Evolutionary conservation across 139 green algal genomes (phyloP).

Genomic region (Pleodorina starrii): DNA sequence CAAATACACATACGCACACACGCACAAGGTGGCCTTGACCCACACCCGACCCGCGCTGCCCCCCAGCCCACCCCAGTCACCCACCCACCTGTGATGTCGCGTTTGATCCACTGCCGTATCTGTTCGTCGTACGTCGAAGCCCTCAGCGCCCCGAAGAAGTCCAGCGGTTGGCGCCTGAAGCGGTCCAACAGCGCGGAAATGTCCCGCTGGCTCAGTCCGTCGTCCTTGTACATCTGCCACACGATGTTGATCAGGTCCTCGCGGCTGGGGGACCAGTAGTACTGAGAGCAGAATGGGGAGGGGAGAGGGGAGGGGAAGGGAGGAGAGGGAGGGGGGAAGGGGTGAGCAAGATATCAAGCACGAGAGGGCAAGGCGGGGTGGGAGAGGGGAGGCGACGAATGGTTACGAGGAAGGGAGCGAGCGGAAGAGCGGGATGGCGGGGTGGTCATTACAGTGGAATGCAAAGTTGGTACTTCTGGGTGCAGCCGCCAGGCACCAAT

Average conservation of each 20-base stretch:
- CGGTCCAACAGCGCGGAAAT: constrained; percentile 81
- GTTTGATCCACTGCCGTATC: constrained; percentile 78
- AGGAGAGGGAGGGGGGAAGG: not conserved
- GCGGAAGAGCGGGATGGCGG: too few species aligned
- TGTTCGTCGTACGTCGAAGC: constrained; percentile 86
- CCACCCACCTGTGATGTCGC: constrained; percentile 31
- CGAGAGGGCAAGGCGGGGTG: not conserved
- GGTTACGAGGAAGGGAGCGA: too few species aligned
- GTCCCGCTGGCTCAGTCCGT: constrained; percentile 80
- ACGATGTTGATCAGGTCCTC: constrained; percentile 88
- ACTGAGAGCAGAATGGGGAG: not conserved
- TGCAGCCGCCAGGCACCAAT: too few species aligned
- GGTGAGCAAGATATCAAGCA: not conserved
- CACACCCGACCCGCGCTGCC: too few species aligned
- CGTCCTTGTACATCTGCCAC: constrained; percentile 76
- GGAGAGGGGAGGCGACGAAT: too few species aligned
- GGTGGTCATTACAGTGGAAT: too few species aligned
- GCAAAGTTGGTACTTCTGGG: too few species aligned
- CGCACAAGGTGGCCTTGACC: too few species aligned
- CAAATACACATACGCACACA: too few species aligned
- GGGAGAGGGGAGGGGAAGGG: not conserved
- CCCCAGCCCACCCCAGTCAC: not conserved
- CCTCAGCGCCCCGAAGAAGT: constrained; percentile 91
- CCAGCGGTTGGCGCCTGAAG: constrained; percentile 77
- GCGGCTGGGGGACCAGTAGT: constrained; percentile 74